Percentiles rank a stretch among this genome's conserved stretches.
Conservation (phyloP, 306 rosid genomes). For the Rosa multiflora region DNA sequence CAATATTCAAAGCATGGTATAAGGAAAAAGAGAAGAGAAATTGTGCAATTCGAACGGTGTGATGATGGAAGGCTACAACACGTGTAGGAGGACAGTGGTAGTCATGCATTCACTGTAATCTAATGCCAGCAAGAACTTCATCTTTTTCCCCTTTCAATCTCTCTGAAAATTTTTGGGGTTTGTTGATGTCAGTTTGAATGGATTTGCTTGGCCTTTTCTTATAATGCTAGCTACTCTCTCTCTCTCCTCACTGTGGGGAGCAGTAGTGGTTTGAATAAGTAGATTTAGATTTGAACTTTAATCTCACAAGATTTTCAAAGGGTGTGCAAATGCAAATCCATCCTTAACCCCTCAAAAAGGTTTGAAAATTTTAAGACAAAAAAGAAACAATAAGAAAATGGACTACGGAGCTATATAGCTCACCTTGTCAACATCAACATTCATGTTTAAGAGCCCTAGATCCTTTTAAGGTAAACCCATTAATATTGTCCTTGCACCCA, state of each 20-base stretch:
- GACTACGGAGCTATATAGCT: background rate
- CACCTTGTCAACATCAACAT: constrained; percentile 9
- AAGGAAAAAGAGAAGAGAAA: background rate
- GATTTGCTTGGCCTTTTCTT: constrained; percentile 56
- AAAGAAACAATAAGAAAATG: constrained; percentile 13
- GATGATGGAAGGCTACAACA: constrained; percentile 38
- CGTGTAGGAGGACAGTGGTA: constrained; percentile 34
- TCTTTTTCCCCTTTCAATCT: constrained; percentile 29
- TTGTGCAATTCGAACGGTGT: constrained; percentile 21
- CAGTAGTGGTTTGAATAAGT: constrained; percentile 45
- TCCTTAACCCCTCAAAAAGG: constrained; percentile 14
- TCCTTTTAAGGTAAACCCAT: constrained; percentile 13
- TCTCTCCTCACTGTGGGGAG: constrained; percentile 31
- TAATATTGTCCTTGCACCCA: constrained; percentile 7
- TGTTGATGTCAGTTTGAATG: constrained; percentile 51
- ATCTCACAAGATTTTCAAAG: constrained; percentile 29
- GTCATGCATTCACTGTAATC: constrained; percentile 30
- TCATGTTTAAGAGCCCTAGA: constrained; percentile 1
- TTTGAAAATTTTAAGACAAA: constrained; percentile 22
- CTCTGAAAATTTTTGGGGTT: constrained; percentile 35
- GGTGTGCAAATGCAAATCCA: constrained; percentile 24
- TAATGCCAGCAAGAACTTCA: constrained; percentile 25
- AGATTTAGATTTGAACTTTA: constrained; percentile 45
- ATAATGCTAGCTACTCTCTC: constrained; percentile 29
- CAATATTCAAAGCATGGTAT: background rate